Evolutionary conservation across 148 eudicot genomes (phyloP).

Genomic region (Euryodendron excelsum): DNA sequence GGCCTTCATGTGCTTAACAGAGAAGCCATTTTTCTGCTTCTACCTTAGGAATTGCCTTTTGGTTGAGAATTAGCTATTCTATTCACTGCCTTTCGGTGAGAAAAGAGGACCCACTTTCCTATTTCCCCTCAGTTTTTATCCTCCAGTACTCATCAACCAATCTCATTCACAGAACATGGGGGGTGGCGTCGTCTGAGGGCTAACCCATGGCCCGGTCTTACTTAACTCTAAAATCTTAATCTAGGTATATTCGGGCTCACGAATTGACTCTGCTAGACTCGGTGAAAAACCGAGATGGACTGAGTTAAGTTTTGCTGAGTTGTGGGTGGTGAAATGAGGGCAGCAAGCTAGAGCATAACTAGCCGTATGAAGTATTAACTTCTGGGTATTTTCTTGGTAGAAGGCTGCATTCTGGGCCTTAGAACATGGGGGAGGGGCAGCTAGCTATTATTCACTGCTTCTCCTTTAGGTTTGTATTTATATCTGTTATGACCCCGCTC

Average conservation of each 20-base stretch:
- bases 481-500: background rate
- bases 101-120: slow-evolving; percentile 13
- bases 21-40: slow-evolving; percentile 11
- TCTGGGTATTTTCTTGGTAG: background rate
- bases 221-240: slow-evolving; percentile 6
- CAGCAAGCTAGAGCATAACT: slow-evolving; percentile 1
- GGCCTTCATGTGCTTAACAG: slow-evolving; percentile 25
- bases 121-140: slow-evolving; percentile 16
- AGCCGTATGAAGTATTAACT: slow-evolving; percentile 3
- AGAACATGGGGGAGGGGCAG: slow-evolving; percentile 8
- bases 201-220: slow-evolving; percentile 24
- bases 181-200: slow-evolving; percentile 8
- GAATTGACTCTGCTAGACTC: no score
- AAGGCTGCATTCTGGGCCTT: slow-evolving; percentile 3
- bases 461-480: background rate
- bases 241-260: background rate
- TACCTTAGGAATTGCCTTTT: background rate
- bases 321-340: background rate
- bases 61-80: slow-evolving; percentile 3
- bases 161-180: slow-evolving; percentile 45
- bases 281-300: no score
- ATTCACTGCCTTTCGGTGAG: slow-evolving; percentile 12
- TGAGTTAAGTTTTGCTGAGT: no score
- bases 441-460: background rate
- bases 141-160: slow-evolving; percentile 11